Base-by-base conservation (phyloP, 306 rosid genomes). In the Myrica gale region DNA sequence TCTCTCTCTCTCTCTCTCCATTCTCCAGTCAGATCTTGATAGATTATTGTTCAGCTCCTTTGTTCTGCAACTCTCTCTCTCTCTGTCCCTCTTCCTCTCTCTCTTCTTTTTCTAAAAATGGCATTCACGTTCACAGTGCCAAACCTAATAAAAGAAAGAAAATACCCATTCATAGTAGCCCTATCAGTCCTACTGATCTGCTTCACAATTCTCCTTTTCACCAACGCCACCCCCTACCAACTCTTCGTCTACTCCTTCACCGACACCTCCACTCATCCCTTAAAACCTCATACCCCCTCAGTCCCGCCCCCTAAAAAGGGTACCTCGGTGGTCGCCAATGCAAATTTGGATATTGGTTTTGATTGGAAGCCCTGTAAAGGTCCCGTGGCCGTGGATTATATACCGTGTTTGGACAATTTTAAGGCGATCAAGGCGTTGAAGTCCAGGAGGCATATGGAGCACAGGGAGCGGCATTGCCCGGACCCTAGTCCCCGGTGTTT, bases 401-500 rank as follows among this genome's bases (percentile, higher is more conserved):
- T 95, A 19, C 99, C 99, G 4, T 95, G 99, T 78, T 82, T 95
- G 84, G 99, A 95, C 83, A 95, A 95, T 47, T 54, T 23, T 26
- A 41, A 61, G 76, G 99, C 88, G 60, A 90, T 92, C 80, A 90
- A 79, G 85, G 93, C 92, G 20, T 82, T 95, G 80, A 69, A 56
- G 65, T 83, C 90, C 5, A 82, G 97, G 80, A 88, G 82, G 80
- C 99, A 92, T 72, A 95, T 92, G 99, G 97, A 95, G 79, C 98
- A 92, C 63, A 89, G 98, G 57, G 96, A 92, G 83, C 88, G 99
- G 67, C 97, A 95, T 76, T 95, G 99, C 75, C 97, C 97, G 11
- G 46, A 50, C 45, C 82, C 84, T 13, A 75, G 71, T 57, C 84
- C 82, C 52, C 67, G 74, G 10, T 95, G 99, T 74, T 84, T 92